phyloP scores from a whole-genome alignment of 1,284 basidiomycete genomes.

The Marasmius oreades region DNA sequence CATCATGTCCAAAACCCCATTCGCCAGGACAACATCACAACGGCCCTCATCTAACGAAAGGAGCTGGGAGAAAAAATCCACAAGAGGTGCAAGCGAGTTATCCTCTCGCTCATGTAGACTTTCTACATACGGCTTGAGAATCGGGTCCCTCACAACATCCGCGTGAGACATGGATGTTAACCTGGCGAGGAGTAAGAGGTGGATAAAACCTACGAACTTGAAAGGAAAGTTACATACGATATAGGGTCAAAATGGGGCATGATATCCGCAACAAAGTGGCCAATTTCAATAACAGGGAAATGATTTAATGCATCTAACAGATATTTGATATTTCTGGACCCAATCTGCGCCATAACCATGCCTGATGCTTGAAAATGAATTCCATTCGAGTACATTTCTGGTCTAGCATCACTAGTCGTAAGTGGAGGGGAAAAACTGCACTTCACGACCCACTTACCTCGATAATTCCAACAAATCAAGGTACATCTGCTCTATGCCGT shows the following conservation, averaged over 20 bases:
- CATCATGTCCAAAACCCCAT: constrained; percentile 5
- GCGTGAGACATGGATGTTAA: neutral
- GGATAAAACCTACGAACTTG: neutral
- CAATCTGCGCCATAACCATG: constrained; percentile 6
- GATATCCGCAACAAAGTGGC: constrained; percentile 3
- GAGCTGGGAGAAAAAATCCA: constrained; percentile 5
- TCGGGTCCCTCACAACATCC: neutral
- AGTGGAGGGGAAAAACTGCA: neutral
- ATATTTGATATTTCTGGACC: neutral
- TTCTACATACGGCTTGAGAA: neutral
- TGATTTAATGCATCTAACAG: neutral
- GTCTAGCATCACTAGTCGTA: neutral
- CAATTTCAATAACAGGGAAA: constrained; percentile 3
- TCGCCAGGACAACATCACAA: neutral
- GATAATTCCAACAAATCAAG: constrained; percentile 8
- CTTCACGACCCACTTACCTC: constrained; percentile 1
- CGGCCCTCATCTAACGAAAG: neutral
- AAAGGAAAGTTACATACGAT: neutral
- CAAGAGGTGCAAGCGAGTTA: constrained; percentile 2
- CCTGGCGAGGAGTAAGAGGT: neutral
- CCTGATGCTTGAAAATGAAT: constrained; percentile 3
- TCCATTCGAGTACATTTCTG: constrained; percentile 3
- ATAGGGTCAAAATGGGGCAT: constrained; percentile 4
- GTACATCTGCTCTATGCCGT: constrained; percentile 2
- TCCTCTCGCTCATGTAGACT: neutral